These are phyloP conservation scores for Fistulifera solaris DNA, from an alignment of 108 stramenopile genomes.

Conservation along the genomic window DNA sequence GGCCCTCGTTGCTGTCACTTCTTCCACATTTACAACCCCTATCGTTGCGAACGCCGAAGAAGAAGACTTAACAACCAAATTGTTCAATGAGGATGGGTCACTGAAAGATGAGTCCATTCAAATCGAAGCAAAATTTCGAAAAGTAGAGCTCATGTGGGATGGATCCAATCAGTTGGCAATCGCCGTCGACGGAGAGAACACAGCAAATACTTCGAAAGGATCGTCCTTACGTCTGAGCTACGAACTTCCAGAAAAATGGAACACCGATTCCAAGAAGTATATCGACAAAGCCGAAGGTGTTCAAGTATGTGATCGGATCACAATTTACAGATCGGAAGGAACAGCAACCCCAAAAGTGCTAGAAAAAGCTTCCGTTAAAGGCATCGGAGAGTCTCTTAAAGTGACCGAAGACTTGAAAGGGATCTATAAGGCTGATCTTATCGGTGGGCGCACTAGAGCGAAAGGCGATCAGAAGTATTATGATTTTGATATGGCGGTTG, in stretches of 20 bases:
- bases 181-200: conserved; percentile 30
- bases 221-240: conserved; percentile 33
- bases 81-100: conserved; percentile 75
- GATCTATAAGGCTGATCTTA: conserved; percentile 55
- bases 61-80: conserved; percentile 15
- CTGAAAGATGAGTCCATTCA: conserved; percentile 32
- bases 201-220: conserved; percentile 10
- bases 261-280: conserved; percentile 26
- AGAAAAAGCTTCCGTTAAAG: conserved; percentile 58
- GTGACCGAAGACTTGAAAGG: conserved; percentile 35
- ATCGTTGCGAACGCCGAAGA: too few relatives aligned
- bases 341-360: conserved; percentile 23
- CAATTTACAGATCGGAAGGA: conserved; percentile 47
- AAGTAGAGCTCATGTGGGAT: conserved; percentile 34
- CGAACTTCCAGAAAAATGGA: conserved; percentile 63
- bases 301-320: conserved; percentile 60
- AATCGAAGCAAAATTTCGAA: conserved; percentile 44
- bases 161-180: conserved; percentile 20
- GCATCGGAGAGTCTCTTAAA: conserved; percentile 57
- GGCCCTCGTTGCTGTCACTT: too few relatives aligned
- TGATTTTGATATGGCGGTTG: conserved; percentile 74
- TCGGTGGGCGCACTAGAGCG: conserved; percentile 36
- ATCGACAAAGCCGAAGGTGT: conserved; percentile 53
- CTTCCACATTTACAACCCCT: too few relatives aligned
- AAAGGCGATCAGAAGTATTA: conserved; percentile 45